Conservation (phyloP, 495 filamentous ascomycete genomes). For the Xylaria flabelliformis region DNA sequence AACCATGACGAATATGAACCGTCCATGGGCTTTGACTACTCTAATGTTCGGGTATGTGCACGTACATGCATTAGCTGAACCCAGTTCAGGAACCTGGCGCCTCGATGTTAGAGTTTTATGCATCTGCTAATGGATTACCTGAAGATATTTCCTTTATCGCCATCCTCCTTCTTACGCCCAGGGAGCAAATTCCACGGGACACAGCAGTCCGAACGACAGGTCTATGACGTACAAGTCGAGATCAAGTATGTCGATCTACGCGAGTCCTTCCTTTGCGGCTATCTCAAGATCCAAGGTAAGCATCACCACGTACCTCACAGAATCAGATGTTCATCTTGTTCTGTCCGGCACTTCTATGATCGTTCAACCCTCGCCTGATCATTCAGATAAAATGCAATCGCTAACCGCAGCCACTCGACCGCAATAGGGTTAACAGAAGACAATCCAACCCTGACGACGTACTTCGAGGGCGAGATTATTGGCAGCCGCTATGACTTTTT, state of each 20-base stretch:
- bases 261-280: conserved; percentile 95
- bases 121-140: conserved; percentile 20
- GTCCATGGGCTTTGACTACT: conserved; percentile 68
- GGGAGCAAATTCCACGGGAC: conserved; percentile 90
- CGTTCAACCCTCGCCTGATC: not conserved
- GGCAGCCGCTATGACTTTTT: conserved; percentile 92
- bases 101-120: not conserved
- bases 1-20: conserved; percentile 41
- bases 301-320: conserved; percentile 23
- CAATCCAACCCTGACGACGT: conserved; percentile 95
- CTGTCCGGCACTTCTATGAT: not conserved
- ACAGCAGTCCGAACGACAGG: conserved; percentile 87
- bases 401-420: conserved; percentile 25
- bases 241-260: conserved; percentile 95
- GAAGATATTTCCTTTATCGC: conserved; percentile 65
- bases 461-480: conserved; percentile 98
- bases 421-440: conserved; percentile 85
- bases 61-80: not conserved
- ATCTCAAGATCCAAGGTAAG: conserved; percentile 93
- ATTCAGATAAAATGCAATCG: conserved; percentile 12
- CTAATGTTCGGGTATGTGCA: conserved; percentile 66
- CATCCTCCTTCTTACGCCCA: conserved; percentile 84
- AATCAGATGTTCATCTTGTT: not conserved
- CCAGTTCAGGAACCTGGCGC: not conserved
- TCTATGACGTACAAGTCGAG: conserved; percentile 95